These are phyloP conservation scores for Platanthera zijinensis DNA, from an alignment of 106 monocot species.

Conservation along the genomic window DNA sequence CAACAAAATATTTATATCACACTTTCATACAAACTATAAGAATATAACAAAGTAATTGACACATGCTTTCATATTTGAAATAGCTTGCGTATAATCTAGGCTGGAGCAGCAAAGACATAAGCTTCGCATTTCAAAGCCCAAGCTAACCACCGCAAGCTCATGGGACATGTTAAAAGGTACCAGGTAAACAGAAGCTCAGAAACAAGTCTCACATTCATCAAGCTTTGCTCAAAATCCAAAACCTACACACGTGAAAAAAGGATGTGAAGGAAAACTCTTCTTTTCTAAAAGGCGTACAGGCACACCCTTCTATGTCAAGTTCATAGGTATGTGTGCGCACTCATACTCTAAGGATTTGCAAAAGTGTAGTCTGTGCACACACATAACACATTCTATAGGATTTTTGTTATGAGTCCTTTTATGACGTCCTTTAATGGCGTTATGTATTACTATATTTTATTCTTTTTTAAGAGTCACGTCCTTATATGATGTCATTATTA, in stretches of 20 bases:
- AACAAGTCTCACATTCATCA: not conserved
- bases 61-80: not conserved
- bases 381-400: too few relatives aligned
- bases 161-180: not conserved
- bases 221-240: not conserved
- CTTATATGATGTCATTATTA: too few relatives aligned
- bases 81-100: not conserved
- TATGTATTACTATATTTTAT: too few relatives aligned
- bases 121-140: not conserved
- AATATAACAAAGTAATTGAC: not conserved
- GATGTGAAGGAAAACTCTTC: not conserved
- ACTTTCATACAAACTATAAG: not conserved
- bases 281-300: not conserved
- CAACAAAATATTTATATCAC: not conserved
- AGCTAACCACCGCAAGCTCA: not conserved
- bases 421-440: too few relatives aligned
- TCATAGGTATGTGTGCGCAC: not conserved
- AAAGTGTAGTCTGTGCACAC: too few relatives aligned
- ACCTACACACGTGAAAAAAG: not conserved
- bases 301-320: not conserved
- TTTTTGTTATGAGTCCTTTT: too few relatives aligned
- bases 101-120: not conserved
- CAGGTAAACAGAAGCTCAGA: not conserved
- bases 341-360: too few relatives aligned
- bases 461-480: too few relatives aligned